phyloP scores from a whole-genome alignment of 495 filamentous ascomycete species.

The Tuber brumale region DNA sequence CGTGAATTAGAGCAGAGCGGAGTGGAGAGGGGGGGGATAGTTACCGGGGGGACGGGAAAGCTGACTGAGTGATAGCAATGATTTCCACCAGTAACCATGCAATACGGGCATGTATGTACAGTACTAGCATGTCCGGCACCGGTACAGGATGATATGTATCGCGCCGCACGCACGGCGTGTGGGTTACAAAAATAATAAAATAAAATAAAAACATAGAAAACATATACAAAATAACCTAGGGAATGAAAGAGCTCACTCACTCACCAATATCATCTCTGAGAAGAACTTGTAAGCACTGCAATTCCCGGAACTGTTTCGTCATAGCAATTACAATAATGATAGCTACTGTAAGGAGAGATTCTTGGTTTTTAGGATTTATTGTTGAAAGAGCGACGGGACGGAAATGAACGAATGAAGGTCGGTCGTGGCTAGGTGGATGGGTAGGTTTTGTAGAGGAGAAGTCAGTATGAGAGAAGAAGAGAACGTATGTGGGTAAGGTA shows the following conservation, averaged over 20 bases:
- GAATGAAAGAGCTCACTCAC: neutral
- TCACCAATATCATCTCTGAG: conserved; percentile 36
- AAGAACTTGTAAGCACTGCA: conserved; percentile 35
- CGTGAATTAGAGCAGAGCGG: neutral
- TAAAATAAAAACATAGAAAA: neutral
- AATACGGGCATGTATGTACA: neutral
- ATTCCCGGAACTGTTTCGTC: conserved; percentile 35
- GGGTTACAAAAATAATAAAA: neutral
- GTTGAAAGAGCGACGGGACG: neutral
- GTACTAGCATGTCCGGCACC: neutral
- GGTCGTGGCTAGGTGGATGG: neutral
- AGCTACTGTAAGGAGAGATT: neutral
- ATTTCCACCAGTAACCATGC: neutral
- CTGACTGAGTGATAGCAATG: neutral
- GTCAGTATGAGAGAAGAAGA: neutral
- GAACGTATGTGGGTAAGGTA: neutral
- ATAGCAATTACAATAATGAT: conserved; percentile 15
- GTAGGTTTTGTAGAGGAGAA: neutral
- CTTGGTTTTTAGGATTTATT: neutral
- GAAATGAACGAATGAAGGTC: neutral
- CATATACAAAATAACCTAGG: neutral
- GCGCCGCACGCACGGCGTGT: neutral
- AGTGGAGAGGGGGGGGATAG: neutral
- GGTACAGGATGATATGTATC: no score
- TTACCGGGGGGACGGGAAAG: neutral